Base-by-base conservation (phyloP, 2,329 filamentous ascomycete genomes). In the Ampelomyces quisqualis region DNA sequence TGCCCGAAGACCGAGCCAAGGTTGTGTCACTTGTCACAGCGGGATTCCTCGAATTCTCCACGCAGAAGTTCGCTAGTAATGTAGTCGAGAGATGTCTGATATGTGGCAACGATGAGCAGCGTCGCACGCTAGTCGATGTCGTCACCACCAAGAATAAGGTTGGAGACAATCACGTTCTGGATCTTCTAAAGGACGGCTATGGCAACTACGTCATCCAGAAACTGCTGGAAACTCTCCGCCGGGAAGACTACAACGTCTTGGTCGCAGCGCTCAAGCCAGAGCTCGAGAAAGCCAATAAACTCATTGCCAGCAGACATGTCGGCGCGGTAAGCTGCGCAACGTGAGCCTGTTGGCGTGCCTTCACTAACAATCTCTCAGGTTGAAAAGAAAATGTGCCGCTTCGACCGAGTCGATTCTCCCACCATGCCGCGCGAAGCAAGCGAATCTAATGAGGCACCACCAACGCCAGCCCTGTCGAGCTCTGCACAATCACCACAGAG, bases 201-300 rank as follows among this genome's bases (percentile, higher is more conserved):
- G 93, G 88, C 45, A 98, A 98, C 68, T 98, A 97, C 64, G 91
- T 97, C 5, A 86, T 97, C 47, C 91, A 96, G 72, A 95, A 90
- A 72, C 77, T 96, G 4, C 74, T 95, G 26, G 72, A 75, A 34
- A 72, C 65, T 1, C 62, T 76, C 2, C 53, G 49, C 15, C 53
- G 58, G 5, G 47, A 63, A 9, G 72, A 76, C 43, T 75, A 71
- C 48, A 43, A 60, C n/a, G 47, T 57, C 23, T 72, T 76, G 38
- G 51, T 71, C 10, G 64, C 67, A 1, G 38, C 64, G 8, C 58
- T 76, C 3, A 69, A 70, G 38, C 71, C 73, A 8, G 73, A 75
- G 40, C 65, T 76, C 30, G 58, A 58, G 19, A 71, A 70, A 41
- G 72, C 71, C 11, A 75, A 73, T 56, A 64, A 62, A 37, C 44